A percentile compares a stretch with the other conserved stretches of the same genome.
These are phyloP conservation scores for Penicillium antarcticum DNA, from an alignment of 495 filamentous ascomycete species.

Conservation along the genomic window DNA sequence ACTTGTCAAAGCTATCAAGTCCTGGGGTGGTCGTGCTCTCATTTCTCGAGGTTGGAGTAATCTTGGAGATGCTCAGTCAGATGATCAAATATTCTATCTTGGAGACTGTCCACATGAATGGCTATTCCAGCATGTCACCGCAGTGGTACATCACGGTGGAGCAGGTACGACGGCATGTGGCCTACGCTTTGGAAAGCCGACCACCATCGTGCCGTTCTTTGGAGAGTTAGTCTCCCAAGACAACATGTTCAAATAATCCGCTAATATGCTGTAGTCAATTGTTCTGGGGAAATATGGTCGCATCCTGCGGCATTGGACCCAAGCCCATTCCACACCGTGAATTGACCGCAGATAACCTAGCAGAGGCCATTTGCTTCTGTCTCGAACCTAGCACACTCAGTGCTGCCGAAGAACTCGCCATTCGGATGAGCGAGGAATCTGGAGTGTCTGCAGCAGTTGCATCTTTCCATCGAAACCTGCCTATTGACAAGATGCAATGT, in stretches of 20 bases:
- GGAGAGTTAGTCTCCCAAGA: constrained; percentile 41
- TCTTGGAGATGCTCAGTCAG: constrained; percentile 41
- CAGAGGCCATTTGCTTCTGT: constrained; percentile 59
- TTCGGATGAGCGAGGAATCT: constrained; percentile 61
- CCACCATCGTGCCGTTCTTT: constrained; percentile 59
- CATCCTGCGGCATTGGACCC: constrained; percentile 57
- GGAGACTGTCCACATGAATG: constrained; percentile 59
- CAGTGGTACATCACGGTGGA: constrained; percentile 60
- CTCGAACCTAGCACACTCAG: constrained; percentile 53
- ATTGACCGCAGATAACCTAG: constrained; percentile 52
- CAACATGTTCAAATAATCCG: background rate
- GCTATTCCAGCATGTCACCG: constrained; percentile 58
- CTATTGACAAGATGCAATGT: constrained; percentile 63
- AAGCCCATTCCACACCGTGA: constrained; percentile 57
- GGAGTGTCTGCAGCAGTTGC: constrained; percentile 69
- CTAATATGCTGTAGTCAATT: constrained; percentile 42
- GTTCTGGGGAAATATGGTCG: constrained; percentile 75
- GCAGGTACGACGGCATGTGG: constrained; percentile 61
- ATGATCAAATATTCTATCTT: constrained; percentile 47
- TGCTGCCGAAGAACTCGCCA: constrained; percentile 56
- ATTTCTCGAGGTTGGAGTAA: constrained; percentile 59
- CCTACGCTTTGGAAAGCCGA: constrained; percentile 49
- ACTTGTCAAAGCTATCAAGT: constrained; percentile 48
- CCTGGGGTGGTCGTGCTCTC: constrained; percentile 49
- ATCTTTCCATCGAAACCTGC: constrained; percentile 63